Base-by-base conservation (phyloP, 2,329 filamentous ascomycete genomes). In the Talaromyces sp. region DNA sequence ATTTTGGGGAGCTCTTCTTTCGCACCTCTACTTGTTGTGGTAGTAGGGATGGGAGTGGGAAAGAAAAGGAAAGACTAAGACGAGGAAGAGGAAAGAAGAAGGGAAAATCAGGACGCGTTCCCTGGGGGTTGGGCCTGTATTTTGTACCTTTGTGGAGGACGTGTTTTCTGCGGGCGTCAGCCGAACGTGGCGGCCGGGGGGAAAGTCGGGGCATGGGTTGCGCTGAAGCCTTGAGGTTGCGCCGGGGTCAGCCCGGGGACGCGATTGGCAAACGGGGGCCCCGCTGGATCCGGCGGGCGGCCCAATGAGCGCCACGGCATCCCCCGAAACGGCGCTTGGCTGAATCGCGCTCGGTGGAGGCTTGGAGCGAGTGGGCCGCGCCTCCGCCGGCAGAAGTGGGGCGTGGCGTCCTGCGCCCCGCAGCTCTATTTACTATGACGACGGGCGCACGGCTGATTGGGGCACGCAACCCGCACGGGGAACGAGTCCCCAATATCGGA, bases 1-100 rank as follows among this genome's bases (percentile, higher is more conserved):
- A 73, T 73, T 19, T 65, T 70, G 66, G 39, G 22, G 42, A 2
- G 17, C 54, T 59, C 17, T 44, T 47, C 39, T 30, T 49, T 22
- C 44, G 44, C 44, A 47, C 44, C 44, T 47, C 44, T 47, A 44
- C 42, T 44, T 8, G 42, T 17, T 44, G n/a, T 22, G 19, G 19
- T 44, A 22, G 22, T 22, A 22, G 22, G 22, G 44, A 25, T 19
- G 44, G 11, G 19, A 47, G n/a, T 27, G 28, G 17, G 6, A 15
- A 47, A 10, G 5, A 25, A 25, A 47, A 10, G 19, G 11, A 47
- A 25, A 13, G 11, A 25, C 19, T 11, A 5, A 47, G n/a, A n/a
- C 15, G 36, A n/a, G 13, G 36, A 39, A 39, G 15, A 39, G 4
- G 36, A 39, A 17, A 13, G 5, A 17, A 17, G 8, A 9, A n/a